Evolutionary conservation across 345 rosid genomes (phyloP), one percentile per base, ranked within the genome.

Genomic region (Salix udensis): DNA sequence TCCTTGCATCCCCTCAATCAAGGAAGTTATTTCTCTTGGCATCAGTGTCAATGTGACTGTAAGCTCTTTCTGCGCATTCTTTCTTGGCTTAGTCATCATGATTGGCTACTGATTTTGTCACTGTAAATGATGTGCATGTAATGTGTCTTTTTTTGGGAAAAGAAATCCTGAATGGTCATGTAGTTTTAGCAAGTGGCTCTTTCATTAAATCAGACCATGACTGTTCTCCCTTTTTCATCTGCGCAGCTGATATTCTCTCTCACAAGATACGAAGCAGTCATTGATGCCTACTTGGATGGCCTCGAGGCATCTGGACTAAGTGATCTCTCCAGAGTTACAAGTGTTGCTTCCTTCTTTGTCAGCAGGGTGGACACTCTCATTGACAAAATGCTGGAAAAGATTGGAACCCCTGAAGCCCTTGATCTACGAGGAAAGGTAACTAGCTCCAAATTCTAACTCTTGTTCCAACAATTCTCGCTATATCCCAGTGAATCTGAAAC

Each of bases 271-370:
- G 98, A 96, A 81, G 97, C 91, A 37, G 97, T 96, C 70, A 89
- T 96, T 21, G 99, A 96, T 89, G 97, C 99, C 70, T 96, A 96
- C 77, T 82, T 96, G 90, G 98, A 96, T 87, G 99, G 99, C 76
- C 99, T 96, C 12, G 99, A 96, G 86, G 94, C 96, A 16, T 96
- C 98, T 80, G 97, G 97, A 71, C 86, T 93, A 53, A 81, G 80
- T 83, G 98, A 96, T 81, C 97, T 96, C 84, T 96, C 98, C 15
- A 91, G 86, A 85, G 96, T 96, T 74, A 96, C 97, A 16, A 93
- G 99, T 80, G 99, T 93, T 79, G 99, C 99, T 52, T 93, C 99
- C 76, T 96, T 96, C 88, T 96, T 93, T 72, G 98, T 96, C 79
- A 96, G 99, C 86, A 88, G 99, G 67, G 98, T 96, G 50, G 99